These are phyloP conservation scores for Allantophomopsis cytisporea DNA, from an alignment of 2,329 filamentous ascomycete species.

Conservation along the genomic window DNA sequence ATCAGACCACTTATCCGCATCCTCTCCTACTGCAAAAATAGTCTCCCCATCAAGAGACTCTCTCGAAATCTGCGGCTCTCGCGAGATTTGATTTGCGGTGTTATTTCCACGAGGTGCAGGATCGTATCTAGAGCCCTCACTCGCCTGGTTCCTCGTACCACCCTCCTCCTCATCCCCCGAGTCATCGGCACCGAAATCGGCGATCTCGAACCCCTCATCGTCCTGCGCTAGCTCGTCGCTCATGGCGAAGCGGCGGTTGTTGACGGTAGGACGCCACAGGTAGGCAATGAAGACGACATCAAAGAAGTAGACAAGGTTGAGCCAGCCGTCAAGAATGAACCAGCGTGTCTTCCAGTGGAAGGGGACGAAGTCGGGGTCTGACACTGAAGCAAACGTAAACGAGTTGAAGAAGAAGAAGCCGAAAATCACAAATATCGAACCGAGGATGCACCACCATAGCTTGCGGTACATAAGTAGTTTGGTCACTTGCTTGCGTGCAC, in stretches of 20 bases:
- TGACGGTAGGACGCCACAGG: slow-evolving; percentile 89
- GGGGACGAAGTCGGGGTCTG: slow-evolving; percentile 80
- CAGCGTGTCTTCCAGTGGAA: slow-evolving; percentile 95
- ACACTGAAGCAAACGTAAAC: slow-evolving; percentile 79
- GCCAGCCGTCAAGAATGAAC: slow-evolving; percentile 96
- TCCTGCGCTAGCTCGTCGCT: slow-evolving; percentile 98
- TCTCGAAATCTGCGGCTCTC: slow-evolving; percentile 24
- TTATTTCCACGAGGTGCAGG: slow-evolving; percentile 16
- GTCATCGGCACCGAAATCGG: slow-evolving; percentile 64
- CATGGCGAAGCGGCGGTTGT: slow-evolving; percentile 97
- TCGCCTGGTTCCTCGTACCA: slow-evolving; percentile 28
- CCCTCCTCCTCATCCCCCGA: slow-evolving; percentile 50
- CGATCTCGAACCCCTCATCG: slow-evolving; percentile 95
- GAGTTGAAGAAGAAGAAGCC: slow-evolving; percentile 98
- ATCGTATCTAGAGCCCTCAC: slow-evolving; percentile 19
- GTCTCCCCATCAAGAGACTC: slow-evolving; percentile 76
- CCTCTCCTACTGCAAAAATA: slow-evolving; percentile 88
- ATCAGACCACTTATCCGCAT: slow-evolving; percentile 67
- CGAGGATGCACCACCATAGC: slow-evolving; percentile 94
- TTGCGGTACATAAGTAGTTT: slow-evolving; percentile 97
- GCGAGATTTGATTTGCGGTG: slow-evolving; percentile 6
- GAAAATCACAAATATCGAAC: slow-evolving; percentile 90
- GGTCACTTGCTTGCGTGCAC: slow-evolving; percentile 82
- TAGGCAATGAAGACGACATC: slow-evolving; percentile 92
- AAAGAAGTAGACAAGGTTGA: slow-evolving; percentile 90